These are phyloP conservation scores for Inga laurina DNA, from an alignment of 306 rosid genomes.

Conservation along the genomic window DNA sequence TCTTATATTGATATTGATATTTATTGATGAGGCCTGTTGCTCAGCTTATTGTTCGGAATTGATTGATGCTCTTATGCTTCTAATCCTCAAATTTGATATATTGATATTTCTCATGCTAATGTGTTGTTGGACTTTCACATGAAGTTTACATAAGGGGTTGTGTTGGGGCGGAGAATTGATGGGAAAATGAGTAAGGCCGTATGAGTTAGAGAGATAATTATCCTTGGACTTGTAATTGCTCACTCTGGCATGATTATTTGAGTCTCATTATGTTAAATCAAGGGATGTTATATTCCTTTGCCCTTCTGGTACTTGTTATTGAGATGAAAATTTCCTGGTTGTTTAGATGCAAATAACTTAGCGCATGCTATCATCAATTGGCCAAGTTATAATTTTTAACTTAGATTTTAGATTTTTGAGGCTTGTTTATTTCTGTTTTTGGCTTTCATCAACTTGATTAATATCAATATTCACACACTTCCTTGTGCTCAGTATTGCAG, in stretches of 20 bases:
- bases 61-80: neutral
- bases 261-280: neutral
- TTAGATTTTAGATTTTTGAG: neutral
- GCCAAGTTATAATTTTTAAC: neutral
- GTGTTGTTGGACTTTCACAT: neutral
- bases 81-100: conserved; percentile 3
- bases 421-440: conserved; percentile 20
- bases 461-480: conserved; percentile 15
- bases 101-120: neutral
- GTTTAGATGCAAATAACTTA: conserved; percentile 17
- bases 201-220: neutral
- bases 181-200: conserved; percentile 15
- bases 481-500: conserved; percentile 77
- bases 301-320: conserved; percentile 7
- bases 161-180: neutral
- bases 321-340: neutral
- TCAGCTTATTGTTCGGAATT: neutral
- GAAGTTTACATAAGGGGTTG: neutral
- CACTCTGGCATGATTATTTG: neutral
- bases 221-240: conserved; percentile 1
- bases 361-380: neutral
- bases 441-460: conserved; percentile 17
- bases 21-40: neutral
- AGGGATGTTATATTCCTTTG: conserved; percentile 2
- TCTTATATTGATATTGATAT: neutral